phyloP scores from a whole-genome alignment of 2,329 filamentous ascomycete genomes.

The Fusarium dimerum region DNA sequence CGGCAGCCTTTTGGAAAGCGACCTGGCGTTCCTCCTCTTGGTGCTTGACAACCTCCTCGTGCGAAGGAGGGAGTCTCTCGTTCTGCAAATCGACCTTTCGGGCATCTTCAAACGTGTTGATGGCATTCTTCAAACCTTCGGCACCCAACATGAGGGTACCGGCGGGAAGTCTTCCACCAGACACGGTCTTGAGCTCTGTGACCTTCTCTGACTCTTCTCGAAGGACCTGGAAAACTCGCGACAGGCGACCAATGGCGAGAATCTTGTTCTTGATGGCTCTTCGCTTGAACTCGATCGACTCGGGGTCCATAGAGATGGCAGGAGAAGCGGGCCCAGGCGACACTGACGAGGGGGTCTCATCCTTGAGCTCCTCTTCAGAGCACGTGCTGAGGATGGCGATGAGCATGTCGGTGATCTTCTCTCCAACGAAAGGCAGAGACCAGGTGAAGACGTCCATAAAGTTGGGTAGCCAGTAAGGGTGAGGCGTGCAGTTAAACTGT shows the following conservation, averaged over 20 bases:
- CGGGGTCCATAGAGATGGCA: conserved; percentile 66
- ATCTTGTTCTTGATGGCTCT: conserved; percentile 99
- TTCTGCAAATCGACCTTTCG: conserved; percentile 97
- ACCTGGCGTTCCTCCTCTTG: conserved; percentile 78
- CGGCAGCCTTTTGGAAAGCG: conserved; percentile 81
- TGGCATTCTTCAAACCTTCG: conserved; percentile 98
- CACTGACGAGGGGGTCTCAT: conserved; percentile 72
- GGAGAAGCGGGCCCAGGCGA: conserved; percentile 75
- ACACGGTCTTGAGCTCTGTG: conserved; percentile 95
- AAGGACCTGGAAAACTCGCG: conserved; percentile 96
- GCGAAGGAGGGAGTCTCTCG: conserved; percentile 86
- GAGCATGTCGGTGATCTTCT: conserved; percentile 99
- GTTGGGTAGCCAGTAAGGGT: conserved; percentile 99
- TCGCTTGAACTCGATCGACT: conserved; percentile 90
- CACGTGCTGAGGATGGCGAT: conserved; percentile 98
- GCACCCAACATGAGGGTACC: conserved; percentile 97
- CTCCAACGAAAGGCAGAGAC: conserved; percentile 97
- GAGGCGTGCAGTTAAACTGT: conserved; percentile 99
- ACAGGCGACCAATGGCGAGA: conserved; percentile 91
- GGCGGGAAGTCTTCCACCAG: conserved; percentile 87
- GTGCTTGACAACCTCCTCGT: conserved; percentile 85
- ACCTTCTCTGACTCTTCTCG: conserved; percentile 97
- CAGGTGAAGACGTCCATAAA: conserved; percentile 99
- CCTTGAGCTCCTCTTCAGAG: conserved; percentile 97
- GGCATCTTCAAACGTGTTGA: conserved; percentile 94